phyloP scores from a whole-genome alignment of 2,329 filamentous ascomycete species.

The Xylaria arbuscula region DNA sequence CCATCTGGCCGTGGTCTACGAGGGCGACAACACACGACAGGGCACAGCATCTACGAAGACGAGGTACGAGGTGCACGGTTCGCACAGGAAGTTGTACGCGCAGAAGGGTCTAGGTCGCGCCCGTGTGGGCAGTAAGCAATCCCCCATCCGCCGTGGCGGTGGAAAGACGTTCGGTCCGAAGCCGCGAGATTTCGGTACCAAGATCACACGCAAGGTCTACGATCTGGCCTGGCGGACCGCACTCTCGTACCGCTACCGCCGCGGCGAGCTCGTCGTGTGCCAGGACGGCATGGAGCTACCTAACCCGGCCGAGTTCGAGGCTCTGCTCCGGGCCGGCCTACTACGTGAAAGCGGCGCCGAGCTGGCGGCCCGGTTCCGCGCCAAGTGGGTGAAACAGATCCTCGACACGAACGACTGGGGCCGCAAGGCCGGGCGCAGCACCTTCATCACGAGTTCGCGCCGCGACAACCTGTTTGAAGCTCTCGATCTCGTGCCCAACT shows the following conservation, averaged over 20 bases:
- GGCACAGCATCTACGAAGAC: conserved; percentile 88
- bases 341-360: conserved; percentile 55
- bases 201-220: conserved; percentile 88
- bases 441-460: conserved; percentile 75
- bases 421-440: conserved; percentile 72
- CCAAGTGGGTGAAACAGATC: conserved; percentile 73
- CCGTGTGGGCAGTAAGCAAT: conserved; percentile 83
- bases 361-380: conserved; percentile 66
- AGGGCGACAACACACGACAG: conserved; percentile 87
- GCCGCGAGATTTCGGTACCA: conserved; percentile 88
- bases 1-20: conserved; percentile 90
- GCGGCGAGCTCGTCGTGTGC: conserved; percentile 87
- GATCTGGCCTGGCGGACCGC: conserved; percentile 96
- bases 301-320: conserved; percentile 62
- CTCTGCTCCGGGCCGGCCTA: conserved; percentile 52
- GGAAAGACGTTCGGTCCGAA: conserved; percentile 92
- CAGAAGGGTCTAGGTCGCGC: conserved; percentile 90
- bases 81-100: conserved; percentile 80
- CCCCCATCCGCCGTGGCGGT: conserved; percentile 83
- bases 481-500: conserved; percentile 70
- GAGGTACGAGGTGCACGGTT: conserved; percentile 84
- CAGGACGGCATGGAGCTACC: conserved; percentile 79
- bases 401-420: conserved; percentile 78
- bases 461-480: conserved; percentile 74
- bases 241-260: conserved; percentile 87